phyloP scores from a whole-genome alignment of 2,329 filamentous ascomycete species.

The Aspergillus carbonarius region DNA sequence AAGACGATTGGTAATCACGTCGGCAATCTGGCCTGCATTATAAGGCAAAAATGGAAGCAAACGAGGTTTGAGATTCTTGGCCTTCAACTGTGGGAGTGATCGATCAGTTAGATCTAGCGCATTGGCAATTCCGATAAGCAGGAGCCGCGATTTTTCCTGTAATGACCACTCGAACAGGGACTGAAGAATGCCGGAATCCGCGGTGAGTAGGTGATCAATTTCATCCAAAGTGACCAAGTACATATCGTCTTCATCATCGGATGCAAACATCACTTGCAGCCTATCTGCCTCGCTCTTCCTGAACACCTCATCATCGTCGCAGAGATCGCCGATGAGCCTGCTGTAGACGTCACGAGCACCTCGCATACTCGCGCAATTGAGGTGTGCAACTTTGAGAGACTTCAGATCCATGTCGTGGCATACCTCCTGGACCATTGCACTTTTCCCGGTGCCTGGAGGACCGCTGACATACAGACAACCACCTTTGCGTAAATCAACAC shows the following conservation, averaged over 20 bases:
- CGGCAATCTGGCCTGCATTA: conserved; percentile 79
- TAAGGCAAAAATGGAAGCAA: conserved; percentile 93
- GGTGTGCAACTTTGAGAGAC: conserved; percentile 67
- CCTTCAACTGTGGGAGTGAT: conserved; percentile 88
- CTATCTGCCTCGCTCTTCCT: conserved; percentile 67
- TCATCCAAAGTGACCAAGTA: conserved; percentile 91
- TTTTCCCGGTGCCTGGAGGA: conserved; percentile 94
- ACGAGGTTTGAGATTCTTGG: conserved; percentile 84
- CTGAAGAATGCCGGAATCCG: conserved; percentile 87
- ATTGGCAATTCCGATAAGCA: conserved; percentile 92
- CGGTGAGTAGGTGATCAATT: conserved; percentile 86
- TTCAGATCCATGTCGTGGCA: conserved; percentile 58
- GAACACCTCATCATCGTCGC: conserved; percentile 59
- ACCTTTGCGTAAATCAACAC: conserved; percentile 59
- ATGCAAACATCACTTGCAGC: conserved; percentile 69
- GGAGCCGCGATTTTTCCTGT: conserved; percentile 72
- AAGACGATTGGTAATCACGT: conserved; percentile 80
- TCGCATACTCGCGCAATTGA: conserved; percentile 98
- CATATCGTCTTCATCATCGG: conserved; percentile 44
- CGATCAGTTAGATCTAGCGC: conserved; percentile 93
- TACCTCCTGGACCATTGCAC: conserved; percentile 83
- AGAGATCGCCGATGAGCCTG: conserved; percentile 70
- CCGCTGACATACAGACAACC: conserved; percentile 95
- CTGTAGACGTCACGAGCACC: conserved; percentile 81
- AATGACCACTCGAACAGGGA: conserved; percentile 96